Conservation (phyloP, 352 stramenopile genomes). For the Lagenidium sp. region DNA sequence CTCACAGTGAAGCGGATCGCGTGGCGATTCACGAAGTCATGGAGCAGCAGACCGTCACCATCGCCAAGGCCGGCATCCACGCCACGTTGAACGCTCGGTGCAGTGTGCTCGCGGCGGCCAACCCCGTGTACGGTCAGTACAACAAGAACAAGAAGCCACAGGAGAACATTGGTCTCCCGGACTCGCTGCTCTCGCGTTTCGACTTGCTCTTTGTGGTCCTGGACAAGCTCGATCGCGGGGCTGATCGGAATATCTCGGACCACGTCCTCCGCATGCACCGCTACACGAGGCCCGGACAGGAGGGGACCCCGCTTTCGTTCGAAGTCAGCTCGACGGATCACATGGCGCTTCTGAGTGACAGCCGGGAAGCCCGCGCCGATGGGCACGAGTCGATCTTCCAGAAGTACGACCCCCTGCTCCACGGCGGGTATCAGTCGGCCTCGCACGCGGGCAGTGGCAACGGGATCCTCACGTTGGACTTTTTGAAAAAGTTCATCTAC, state of each 20-base stretch:
- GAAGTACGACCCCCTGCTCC: constrained; percentile 86
- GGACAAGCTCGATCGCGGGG: constrained; percentile 94
- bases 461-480: constrained; percentile 91
- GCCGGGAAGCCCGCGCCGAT: constrained; percentile 54
- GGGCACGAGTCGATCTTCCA: constrained; percentile 83
- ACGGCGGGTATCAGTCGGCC: constrained; percentile 59
- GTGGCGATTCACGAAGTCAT: constrained; percentile 99
- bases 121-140: constrained; percentile 99
- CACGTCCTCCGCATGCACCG: constrained; percentile 97
- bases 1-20: constrained; percentile 88
- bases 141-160: constrained; percentile 96
- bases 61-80: constrained; percentile 99
- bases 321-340: constrained; percentile 76
- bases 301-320: constrained; percentile 87
- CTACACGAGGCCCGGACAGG: constrained; percentile 84
- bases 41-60: constrained; percentile 99
- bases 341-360: constrained; percentile 54
- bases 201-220: constrained; percentile 99
- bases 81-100: constrained; percentile 98
- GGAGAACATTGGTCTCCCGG: constrained; percentile 98
- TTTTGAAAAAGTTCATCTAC: constrained; percentile 99
- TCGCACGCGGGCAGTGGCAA: constrained; percentile 38
- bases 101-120: constrained; percentile 97
- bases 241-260: constrained; percentile 93
- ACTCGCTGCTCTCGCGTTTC: constrained; percentile 99